These are phyloP conservation scores for Pseudoturritis turrita DNA, from an alignment of 345 rosid species.

Conservation along the genomic window DNA sequence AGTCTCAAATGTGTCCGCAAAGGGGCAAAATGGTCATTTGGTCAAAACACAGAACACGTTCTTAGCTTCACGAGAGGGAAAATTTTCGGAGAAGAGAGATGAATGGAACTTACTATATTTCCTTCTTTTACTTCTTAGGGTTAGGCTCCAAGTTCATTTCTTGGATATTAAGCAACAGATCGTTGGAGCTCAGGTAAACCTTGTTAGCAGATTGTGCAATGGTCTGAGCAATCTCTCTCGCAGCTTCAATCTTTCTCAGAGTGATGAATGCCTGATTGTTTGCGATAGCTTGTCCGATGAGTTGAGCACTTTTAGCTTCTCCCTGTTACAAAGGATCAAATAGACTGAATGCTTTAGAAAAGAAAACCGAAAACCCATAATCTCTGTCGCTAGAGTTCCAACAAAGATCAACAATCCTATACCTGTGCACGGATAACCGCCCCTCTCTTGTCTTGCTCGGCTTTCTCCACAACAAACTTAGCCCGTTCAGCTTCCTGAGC, in stretches of 20 bases:
- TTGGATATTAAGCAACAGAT: conserved; percentile 80
- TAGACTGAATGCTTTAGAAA: neutral
- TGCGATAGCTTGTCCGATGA: conserved; percentile 92
- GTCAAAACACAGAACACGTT: neutral
- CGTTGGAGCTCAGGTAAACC: conserved; percentile 66
- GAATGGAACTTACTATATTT: conserved; percentile 3
- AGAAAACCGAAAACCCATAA: neutral
- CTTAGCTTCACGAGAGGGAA: neutral
- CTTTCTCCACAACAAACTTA: conserved; percentile 89
- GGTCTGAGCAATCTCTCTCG: conserved; percentile 86
- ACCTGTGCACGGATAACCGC: conserved; percentile 93
- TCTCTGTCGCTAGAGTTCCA: neutral
- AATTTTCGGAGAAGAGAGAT: neutral
- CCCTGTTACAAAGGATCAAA: conserved; percentile 46
- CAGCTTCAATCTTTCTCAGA: conserved; percentile 87
- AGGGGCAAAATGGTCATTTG: neutral
- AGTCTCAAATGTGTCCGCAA: neutral
- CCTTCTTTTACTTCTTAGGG: conserved; percentile 40
- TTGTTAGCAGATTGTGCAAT: conserved; percentile 68
- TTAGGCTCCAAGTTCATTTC: conserved; percentile 48
- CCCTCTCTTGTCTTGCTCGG: conserved; percentile 94
- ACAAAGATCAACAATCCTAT: neutral
- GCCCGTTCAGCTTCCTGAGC: conserved; percentile 98
- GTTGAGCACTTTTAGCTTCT: conserved; percentile 89
- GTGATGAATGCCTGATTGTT: conserved; percentile 90